Conservation (phyloP, 306 rosid species). For the Lithocarpus polystachyus region DNA sequence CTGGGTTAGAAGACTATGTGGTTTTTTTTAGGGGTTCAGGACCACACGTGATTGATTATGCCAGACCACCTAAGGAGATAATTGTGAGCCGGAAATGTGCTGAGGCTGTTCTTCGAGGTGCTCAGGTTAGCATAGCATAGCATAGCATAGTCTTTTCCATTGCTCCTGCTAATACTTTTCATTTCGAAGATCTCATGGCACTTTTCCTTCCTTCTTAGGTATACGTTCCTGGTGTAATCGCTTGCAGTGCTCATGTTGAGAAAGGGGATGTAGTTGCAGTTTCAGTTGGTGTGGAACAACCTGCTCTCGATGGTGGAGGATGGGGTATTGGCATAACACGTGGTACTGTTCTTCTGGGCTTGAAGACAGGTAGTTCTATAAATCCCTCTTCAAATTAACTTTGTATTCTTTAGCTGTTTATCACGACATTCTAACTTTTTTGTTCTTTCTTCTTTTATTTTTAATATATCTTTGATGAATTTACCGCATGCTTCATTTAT, state of each 20-base stretch:
- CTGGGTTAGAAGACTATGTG: slow-evolving; percentile 78
- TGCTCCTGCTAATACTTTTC: too few relatives aligned
- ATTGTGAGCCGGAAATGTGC: slow-evolving; percentile 93
- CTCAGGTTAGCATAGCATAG: slow-evolving; percentile 57
- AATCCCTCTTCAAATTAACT: slow-evolving; percentile 11
- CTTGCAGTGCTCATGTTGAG: slow-evolving; percentile 96
- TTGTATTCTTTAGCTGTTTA: background rate
- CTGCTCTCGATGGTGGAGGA: slow-evolving; percentile 63
- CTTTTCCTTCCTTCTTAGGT: slow-evolving; percentile 39
- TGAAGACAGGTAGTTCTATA: slow-evolving; percentile 48
- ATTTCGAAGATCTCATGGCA: too few relatives aligned
- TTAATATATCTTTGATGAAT: background rate
- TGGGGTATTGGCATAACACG: slow-evolving; percentile 82
- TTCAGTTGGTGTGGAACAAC: slow-evolving; percentile 86
- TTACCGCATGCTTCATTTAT: background rate
- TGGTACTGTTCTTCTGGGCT: slow-evolving; percentile 79
- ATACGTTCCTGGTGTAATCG: slow-evolving; percentile 88
- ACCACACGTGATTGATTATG: slow-evolving; percentile 65
- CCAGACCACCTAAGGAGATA: slow-evolving; percentile 70
- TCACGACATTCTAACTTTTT: background rate
- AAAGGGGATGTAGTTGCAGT: slow-evolving; percentile 74
- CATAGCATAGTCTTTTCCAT: too few relatives aligned
- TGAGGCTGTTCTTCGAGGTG: slow-evolving; percentile 96
- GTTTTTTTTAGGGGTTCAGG: slow-evolving; percentile 85
- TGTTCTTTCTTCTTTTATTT: background rate